Evolutionary conservation across 2,329 filamentous ascomycete species (phyloP), one percentile per base, ranked within the genome.

Genomic region (Fusarium sp.): DNA sequence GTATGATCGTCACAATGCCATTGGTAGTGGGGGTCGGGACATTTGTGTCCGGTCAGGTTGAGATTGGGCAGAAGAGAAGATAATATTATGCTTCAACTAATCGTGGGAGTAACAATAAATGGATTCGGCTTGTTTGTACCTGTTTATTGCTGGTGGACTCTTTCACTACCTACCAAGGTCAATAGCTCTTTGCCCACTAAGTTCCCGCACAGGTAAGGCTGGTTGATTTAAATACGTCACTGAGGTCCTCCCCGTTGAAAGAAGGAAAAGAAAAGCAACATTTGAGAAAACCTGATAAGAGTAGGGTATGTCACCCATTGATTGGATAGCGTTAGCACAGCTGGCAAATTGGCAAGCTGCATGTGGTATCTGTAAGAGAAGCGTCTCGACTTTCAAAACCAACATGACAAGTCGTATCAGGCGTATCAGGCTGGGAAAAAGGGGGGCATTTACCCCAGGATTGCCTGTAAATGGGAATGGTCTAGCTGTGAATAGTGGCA

Each of bases 361-460:
- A 44, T 40, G 43, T 37, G 32, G 32, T 37, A 54, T 39, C 32
- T 62, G 61, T 62, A 30, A 48, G 56, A 67, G 66, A 63, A 60
- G 62, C 66, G 67, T 70, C 56, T 70, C 62, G 58, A 60, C 64
- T 59, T 44, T 35, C 65, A 59, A 59, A 64, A 49, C 48, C 65
- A 53, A 50, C 56, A 54, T 68, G 66, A 67, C 65, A 66, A 63
- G 66, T 68, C 56, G 62, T 56, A 69, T 68, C 66, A 69, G 66
- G 44, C 56, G 62, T 56, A 69, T 68, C 66, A 69, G 66, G 44
- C 40, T 48, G 33, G 37, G 32, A 40, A 40, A 56, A 56, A 43
- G 58, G 54, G 58, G 65, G 40, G 48, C 52, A 54, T 32, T 46
- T 71, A 66, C 68, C 70, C 70, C 65, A 72, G 70, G 70, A 70